Conservation (phyloP, 495 filamentous ascomycete genomes). For the Hyaloscypha bicolor region DNA sequence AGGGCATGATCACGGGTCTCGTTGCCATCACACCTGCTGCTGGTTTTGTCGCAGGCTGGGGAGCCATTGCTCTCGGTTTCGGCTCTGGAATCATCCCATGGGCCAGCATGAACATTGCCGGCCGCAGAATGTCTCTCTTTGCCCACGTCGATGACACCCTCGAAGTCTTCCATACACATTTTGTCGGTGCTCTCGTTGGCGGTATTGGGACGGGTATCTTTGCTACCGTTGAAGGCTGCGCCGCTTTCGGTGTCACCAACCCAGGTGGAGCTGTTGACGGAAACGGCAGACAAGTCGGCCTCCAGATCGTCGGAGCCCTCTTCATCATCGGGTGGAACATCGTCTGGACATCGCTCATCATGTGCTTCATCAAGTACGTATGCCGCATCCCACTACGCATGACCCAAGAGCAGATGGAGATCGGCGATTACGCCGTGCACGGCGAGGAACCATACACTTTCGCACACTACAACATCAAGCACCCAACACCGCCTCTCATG, state of each 20-base stretch:
- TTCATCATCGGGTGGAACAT: constrained; percentile 60
- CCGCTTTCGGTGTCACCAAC: constrained; percentile 51
- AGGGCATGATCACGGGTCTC: constrained; percentile 57
- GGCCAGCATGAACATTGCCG: constrained; percentile 55
- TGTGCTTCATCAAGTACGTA: constrained; percentile 58
- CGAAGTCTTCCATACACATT: constrained; percentile 57
- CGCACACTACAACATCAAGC: constrained; percentile 34
- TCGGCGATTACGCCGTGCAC: constrained; percentile 56
- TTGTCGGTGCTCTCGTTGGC: constrained; percentile 51
- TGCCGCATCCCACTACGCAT: constrained; percentile 51
- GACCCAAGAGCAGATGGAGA: constrained; percentile 46
- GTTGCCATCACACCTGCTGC: constrained; percentile 60
- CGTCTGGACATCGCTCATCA: constrained; percentile 55
- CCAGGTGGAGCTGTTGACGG: constrained; percentile 55
- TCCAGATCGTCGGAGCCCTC: constrained; percentile 55
- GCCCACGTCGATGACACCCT: constrained; percentile 54
- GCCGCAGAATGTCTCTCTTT: constrained; percentile 45
- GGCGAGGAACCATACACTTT: constrained; percentile 54
- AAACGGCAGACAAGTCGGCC: constrained; percentile 55
- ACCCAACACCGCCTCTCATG: constrained; percentile 17
- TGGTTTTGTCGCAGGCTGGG: constrained; percentile 58
- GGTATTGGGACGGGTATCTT: constrained; percentile 57
- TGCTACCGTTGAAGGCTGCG: constrained; percentile 51
- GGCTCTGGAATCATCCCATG: constrained; percentile 54
- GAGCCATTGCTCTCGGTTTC: constrained; percentile 53